Percentiles rank a stretch among this genome's conserved stretches.
These are phyloP conservation scores for Plantago lanceolata DNA, from an alignment of 305 asterid genomes.

Conservation along the genomic window DNA sequence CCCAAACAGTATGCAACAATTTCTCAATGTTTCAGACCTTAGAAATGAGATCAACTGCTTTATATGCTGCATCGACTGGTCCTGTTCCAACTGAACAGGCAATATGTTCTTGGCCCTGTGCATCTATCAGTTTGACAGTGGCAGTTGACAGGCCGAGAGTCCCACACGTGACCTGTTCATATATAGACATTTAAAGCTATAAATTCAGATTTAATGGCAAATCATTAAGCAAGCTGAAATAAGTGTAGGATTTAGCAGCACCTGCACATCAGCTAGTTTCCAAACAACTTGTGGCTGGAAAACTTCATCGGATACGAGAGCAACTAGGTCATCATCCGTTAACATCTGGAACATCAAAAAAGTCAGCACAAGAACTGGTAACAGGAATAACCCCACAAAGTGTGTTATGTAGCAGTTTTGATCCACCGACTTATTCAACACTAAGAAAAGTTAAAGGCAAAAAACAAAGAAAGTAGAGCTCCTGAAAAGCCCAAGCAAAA, in stretches of 20 bases:
- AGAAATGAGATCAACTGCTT: slow-evolving; percentile 79
- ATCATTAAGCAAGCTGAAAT: slow-evolving; percentile 12
- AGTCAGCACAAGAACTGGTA: neutral
- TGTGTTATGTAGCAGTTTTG: slow-evolving; percentile 1
- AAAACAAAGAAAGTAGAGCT: neutral
- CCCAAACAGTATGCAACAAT: neutral
- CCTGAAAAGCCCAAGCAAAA: slow-evolving; percentile 1
- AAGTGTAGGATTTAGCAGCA: slow-evolving; percentile 21
- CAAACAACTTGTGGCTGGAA: slow-evolving; percentile 82
- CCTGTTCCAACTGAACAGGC: slow-evolving; percentile 93
- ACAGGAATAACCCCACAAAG: neutral
- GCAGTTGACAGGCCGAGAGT: slow-evolving; percentile 64
- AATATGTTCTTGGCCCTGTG: slow-evolving; percentile 54
- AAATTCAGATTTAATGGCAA: slow-evolving; percentile 15
- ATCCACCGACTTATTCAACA: neutral
- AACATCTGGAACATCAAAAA: slow-evolving; percentile 43
- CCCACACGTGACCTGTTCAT: slow-evolving; percentile 76
- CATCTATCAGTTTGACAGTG: slow-evolving; percentile 70
- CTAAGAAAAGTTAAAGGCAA: neutral
- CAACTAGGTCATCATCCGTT: slow-evolving; percentile 85
- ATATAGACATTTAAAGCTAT: neutral
- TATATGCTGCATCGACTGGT: slow-evolving; percentile 94
- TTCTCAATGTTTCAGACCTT: slow-evolving; percentile 47
- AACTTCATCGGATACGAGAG: slow-evolving; percentile 81
- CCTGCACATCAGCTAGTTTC: slow-evolving; percentile 86